A percentile compares a stretch with the other conserved stretches of the same genome.
These are phyloP conservation scores for Plantago elongata DNA, from an alignment of 257 asterid species.

Conservation along the genomic window DNA sequence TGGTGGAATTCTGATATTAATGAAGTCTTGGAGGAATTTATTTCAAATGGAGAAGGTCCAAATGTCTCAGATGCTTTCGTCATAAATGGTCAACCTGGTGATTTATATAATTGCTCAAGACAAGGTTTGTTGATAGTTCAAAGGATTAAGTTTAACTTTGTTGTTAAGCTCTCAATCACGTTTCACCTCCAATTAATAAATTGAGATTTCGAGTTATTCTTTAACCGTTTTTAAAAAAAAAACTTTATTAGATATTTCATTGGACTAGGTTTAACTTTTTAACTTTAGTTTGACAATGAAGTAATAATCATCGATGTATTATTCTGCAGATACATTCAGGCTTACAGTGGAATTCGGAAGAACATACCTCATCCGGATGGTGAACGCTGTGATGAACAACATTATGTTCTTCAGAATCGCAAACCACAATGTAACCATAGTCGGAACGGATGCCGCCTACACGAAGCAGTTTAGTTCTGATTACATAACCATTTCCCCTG, in stretches of 20 bases:
- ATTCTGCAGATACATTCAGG: slow-evolving; percentile 40
- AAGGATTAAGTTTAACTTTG: too few relatives aligned
- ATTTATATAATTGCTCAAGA: slow-evolving; percentile 38
- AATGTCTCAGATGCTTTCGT: slow-evolving; percentile 41
- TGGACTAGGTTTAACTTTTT: too few relatives aligned
- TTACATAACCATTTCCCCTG: slow-evolving; percentile 49
- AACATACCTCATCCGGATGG: slow-evolving; percentile 45
- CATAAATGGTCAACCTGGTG: slow-evolving; percentile 64
- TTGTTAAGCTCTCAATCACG: too few relatives aligned
- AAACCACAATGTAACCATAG: slow-evolving; percentile 43
- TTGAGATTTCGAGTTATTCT: too few relatives aligned
- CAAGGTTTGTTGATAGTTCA: slow-evolving; percentile 21
- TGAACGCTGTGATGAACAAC: slow-evolving; percentile 58
- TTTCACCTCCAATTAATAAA: too few relatives aligned
- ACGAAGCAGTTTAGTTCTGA: slow-evolving; percentile 30
- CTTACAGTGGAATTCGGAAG: slow-evolving; percentile 38
- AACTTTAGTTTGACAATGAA: too few relatives aligned
- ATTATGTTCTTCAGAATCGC: slow-evolving; percentile 53
- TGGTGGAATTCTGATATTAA: slow-evolving; percentile 41
- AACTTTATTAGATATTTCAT: too few relatives aligned
- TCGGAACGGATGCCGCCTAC: slow-evolving; percentile 54
- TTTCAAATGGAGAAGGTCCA: slow-evolving; percentile 35
- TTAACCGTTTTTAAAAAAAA: too few relatives aligned
- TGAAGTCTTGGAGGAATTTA: slow-evolving; percentile 33
- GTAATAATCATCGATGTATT: neutral